A percentile compares a stretch with the other conserved stretches of the same genome.
phyloP scores from a whole-genome alignment of 1,284 basidiomycete genomes.

The Puccinia horiana region DNA sequence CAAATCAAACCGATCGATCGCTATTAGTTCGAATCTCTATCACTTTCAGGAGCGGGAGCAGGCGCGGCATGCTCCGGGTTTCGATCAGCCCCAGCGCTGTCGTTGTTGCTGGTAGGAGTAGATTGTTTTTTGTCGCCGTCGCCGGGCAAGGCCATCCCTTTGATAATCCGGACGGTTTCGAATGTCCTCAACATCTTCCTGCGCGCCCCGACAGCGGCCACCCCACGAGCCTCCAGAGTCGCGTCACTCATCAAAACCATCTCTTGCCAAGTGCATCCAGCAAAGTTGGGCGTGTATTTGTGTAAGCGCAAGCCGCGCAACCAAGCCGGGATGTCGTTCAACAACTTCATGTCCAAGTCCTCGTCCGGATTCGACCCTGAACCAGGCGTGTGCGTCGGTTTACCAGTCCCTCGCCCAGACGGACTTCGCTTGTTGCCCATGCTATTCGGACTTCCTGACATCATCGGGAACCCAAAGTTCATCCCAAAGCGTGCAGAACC shows the following conservation, averaged over 20 bases:
- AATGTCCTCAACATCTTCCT: slow-evolving; percentile 78
- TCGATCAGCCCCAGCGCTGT: neutral
- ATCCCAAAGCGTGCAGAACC: slow-evolving; percentile 55
- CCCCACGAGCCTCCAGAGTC: slow-evolving; percentile 85
- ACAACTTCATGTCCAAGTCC: slow-evolving; percentile 80
- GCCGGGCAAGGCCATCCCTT: slow-evolving; percentile 55
- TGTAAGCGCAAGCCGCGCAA: slow-evolving; percentile 89
- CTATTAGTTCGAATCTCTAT: slow-evolving; percentile 4
- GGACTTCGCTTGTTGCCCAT: slow-evolving; percentile 49
- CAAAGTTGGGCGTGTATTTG: slow-evolving; percentile 95
- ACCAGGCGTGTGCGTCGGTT: slow-evolving; percentile 51
- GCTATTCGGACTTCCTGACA: slow-evolving; percentile 59
- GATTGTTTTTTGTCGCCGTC: slow-evolving; percentile 39
- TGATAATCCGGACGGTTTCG: slow-evolving; percentile 57
- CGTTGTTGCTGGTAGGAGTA: neutral
- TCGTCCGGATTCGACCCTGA: slow-evolving; percentile 65
- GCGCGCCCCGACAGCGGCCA: slow-evolving; percentile 90
- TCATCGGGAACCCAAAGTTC: slow-evolving; percentile 63
- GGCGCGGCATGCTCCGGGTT: neutral
- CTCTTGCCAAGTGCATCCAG: slow-evolving; percentile 84
- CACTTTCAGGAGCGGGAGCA: slow-evolving; percentile 1
- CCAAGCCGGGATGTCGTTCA: slow-evolving; percentile 89
- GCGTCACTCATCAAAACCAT: slow-evolving; percentile 90
- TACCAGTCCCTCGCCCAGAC: slow-evolving; percentile 50
- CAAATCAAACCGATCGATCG: neutral